Evolutionary conservation across 352 stramenopile species (phyloP).

Genomic region (Phytophthora foliorum): DNA sequence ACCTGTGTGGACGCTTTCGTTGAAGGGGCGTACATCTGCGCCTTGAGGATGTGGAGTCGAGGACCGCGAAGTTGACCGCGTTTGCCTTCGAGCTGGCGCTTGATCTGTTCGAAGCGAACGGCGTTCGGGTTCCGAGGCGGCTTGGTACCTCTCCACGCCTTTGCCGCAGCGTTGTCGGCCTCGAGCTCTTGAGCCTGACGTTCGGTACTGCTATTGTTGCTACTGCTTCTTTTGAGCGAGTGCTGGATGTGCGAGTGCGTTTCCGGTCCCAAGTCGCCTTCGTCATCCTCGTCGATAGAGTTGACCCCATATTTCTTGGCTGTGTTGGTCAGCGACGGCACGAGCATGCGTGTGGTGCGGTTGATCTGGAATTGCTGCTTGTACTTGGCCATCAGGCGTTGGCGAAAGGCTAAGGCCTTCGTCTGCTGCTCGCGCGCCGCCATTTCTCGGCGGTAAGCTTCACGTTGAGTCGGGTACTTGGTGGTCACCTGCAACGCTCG

Average conservation of each 20-base stretch:
- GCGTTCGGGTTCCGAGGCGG: slow-evolving; percentile 47
- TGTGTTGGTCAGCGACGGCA: slow-evolving; percentile 2
- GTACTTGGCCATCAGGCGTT: slow-evolving; percentile 70
- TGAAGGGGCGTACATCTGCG: slow-evolving; percentile 41
- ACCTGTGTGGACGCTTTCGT: background rate
- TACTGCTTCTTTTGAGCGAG: slow-evolving; percentile 23
- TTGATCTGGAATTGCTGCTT: slow-evolving; percentile 59
- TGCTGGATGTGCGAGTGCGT: slow-evolving; percentile 29
- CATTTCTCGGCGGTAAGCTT: slow-evolving; percentile 52
- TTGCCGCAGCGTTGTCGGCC: background rate
- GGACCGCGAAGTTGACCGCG: slow-evolving; percentile 45
- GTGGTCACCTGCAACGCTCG: slow-evolving; percentile 48
- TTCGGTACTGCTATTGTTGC: background rate
- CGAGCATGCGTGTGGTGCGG: slow-evolving; percentile 63
- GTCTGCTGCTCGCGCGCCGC: slow-evolving; percentile 29
- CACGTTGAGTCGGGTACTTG: slow-evolving; percentile 54
- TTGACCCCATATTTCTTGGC: slow-evolving; percentile 8
- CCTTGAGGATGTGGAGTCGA: slow-evolving; percentile 59
- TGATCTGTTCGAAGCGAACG: slow-evolving; percentile 52
- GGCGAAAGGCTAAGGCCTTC: slow-evolving; percentile 45
- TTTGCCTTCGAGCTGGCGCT: slow-evolving; percentile 46
- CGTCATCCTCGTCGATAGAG: slow-evolving; percentile 14
- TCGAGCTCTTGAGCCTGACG: no score
- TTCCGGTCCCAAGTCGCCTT: slow-evolving; percentile 16
- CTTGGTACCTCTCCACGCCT: background rate